Evolutionary conservation across 1,139 yeast species (phyloP).

Genomic region (Scheffersomyces titani): DNA sequence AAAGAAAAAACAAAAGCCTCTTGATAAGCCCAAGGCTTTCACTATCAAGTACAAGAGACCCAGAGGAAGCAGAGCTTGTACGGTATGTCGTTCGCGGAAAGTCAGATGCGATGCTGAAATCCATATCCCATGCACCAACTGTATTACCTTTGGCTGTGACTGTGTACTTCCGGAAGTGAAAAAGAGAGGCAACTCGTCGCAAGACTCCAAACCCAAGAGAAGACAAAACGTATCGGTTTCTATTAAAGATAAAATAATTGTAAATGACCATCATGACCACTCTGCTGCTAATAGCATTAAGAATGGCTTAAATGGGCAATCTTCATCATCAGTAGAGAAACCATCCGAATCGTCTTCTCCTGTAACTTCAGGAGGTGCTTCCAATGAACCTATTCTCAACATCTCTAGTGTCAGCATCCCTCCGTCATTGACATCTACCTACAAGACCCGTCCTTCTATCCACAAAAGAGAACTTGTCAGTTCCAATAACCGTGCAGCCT

Average conservation of each 20-base stretch:
- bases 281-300: not conserved
- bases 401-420: slow-evolving; percentile 47
- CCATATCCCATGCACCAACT: slow-evolving; percentile 76
- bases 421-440: slow-evolving; percentile 45
- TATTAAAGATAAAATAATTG: not conserved
- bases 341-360: not conserved
- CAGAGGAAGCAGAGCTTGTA: slow-evolving; percentile 55
- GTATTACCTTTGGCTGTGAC: slow-evolving; percentile 75
- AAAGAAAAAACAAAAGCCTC: slow-evolving; percentile 4
- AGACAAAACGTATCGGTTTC: slow-evolving; percentile 5
- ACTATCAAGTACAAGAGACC: slow-evolving; percentile 53
- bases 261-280: not conserved
- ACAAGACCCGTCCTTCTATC: slow-evolving; percentile 41
- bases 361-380: slow-evolving; percentile 1
- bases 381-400: slow-evolving; percentile 44
- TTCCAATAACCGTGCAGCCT: slow-evolving; percentile 24
- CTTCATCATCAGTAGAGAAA: not conserved
- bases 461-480: slow-evolving; percentile 35
- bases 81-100: slow-evolving; percentile 67
- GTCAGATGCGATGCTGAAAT: slow-evolving; percentile 68
- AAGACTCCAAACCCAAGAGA: slow-evolving; percentile 25
- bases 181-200: slow-evolving; percentile 38
- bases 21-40: slow-evolving; percentile 49
- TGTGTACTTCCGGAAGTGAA: slow-evolving; percentile 65
- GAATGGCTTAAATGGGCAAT: not conserved